These are phyloP conservation scores for Paramarasmius palmivorus DNA, from an alignment of 1,284 basidiomycete species.

Conservation along the genomic window DNA sequence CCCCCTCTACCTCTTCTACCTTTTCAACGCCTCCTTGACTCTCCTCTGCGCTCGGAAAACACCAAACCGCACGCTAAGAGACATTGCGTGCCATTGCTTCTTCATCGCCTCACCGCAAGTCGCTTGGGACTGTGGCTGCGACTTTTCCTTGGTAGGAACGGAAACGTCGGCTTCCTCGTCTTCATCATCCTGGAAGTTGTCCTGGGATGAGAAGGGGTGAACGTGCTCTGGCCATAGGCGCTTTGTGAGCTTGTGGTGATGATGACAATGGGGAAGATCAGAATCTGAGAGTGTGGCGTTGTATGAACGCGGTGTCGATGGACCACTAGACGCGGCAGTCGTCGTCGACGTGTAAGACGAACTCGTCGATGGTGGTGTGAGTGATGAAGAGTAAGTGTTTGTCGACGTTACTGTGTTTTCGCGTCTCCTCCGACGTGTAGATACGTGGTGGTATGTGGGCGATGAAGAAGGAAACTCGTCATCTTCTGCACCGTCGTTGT, in stretches of 20 bases:
- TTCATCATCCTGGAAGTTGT: background rate
- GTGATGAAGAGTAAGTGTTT: background rate
- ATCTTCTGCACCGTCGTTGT: slow-evolving; percentile 28
- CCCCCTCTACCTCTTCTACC: background rate
- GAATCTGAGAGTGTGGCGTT: slow-evolving; percentile 7
- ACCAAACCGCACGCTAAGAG: slow-evolving; percentile 52
- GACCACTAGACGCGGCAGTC: slow-evolving; percentile 13
- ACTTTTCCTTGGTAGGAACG: slow-evolving; percentile 31
- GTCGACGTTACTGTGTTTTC: background rate
- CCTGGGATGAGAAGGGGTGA: slow-evolving; percentile 2
- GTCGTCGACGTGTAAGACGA: slow-evolving; percentile 14
- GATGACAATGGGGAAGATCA: background rate
- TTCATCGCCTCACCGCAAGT: slow-evolving; percentile 59
- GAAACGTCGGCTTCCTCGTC: slow-evolving; percentile 12
- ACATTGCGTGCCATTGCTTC: slow-evolving; percentile 59
- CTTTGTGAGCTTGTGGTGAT: slow-evolving; percentile 15
- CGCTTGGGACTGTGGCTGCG: slow-evolving; percentile 25
- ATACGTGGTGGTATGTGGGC: slow-evolving; percentile 6
- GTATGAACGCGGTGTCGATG: slow-evolving; percentile 19
- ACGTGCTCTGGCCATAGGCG: slow-evolving; percentile 29
- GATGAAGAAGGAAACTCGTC: slow-evolving; percentile 15
- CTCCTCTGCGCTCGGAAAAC: slow-evolving; percentile 58
- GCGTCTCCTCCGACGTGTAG: background rate
- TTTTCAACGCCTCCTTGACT: slow-evolving; percentile 29
- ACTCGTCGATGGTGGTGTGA: background rate